Evolutionary conservation across 2,329 filamentous ascomycete species (phyloP).

Genomic region (Penicillium oxalicum): DNA sequence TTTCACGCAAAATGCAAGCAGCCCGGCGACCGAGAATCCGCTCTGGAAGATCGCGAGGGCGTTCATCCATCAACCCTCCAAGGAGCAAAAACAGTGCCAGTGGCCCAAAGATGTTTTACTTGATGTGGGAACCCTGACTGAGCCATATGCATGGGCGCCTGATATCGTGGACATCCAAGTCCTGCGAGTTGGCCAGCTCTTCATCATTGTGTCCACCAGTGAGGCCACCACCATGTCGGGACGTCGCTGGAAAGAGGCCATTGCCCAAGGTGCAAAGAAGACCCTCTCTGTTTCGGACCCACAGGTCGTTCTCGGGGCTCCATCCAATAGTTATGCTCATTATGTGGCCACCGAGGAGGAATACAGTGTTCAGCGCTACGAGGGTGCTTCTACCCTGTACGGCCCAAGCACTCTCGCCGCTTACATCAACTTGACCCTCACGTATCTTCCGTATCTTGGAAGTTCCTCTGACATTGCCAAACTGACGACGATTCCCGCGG

Average conservation of each 20-base stretch:
- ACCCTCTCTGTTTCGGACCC: conserved; percentile 49
- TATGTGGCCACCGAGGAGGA: conserved; percentile 76
- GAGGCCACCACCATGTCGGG: conserved; percentile 93
- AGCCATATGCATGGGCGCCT: conserved; percentile 80
- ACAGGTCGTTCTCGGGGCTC: conserved; percentile 77
- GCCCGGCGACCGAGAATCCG: conserved; percentile 64
- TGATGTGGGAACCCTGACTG: conserved; percentile 73
- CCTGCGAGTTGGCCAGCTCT: conserved; percentile 74
- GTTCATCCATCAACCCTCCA: conserved; percentile 63
- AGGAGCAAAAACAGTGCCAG: conserved; percentile 70
- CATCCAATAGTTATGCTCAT: conserved; percentile 85
- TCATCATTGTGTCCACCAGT: conserved; percentile 77
- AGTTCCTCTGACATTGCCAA: conserved; percentile 37
- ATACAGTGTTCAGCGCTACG: conserved; percentile 80
- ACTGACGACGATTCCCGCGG: conserved; percentile 43
- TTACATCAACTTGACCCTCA: conserved; percentile 80
- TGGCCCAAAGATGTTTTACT: conserved; percentile 76
- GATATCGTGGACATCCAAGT: conserved; percentile 88
- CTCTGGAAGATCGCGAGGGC: conserved; percentile 73
- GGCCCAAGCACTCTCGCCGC: conserved; percentile 76
- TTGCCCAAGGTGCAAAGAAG: conserved; percentile 52
- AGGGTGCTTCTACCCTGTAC: conserved; percentile 88
- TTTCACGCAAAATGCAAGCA: conserved; percentile 80
- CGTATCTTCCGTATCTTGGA: conserved; percentile 61
- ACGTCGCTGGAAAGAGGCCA: conserved; percentile 72